Evolutionary conservation across 805 yeast species (phyloP), one percentile per base, ranked within the genome.

Genomic region (Priceomyces carsonii): DNA sequence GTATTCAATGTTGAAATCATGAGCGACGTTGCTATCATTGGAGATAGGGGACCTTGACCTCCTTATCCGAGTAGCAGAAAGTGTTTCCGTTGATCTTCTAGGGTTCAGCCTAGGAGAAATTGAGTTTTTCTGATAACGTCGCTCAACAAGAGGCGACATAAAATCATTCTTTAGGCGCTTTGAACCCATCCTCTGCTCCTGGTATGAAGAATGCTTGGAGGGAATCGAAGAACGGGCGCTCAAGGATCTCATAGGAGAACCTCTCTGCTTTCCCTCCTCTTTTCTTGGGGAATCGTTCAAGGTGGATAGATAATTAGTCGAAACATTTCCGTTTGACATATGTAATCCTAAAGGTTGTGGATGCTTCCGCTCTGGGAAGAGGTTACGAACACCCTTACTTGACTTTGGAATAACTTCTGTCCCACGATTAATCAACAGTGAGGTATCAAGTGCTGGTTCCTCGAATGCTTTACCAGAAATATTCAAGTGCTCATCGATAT

Each of bases 31-130:
- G 8, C 27, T 9, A 5, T 38, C 41, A 19, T 33, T 35, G 26
- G 35, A 36, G 2, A 39, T 36, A 4, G 47, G 50, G 17, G 49
- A 42, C 21, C 45, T 42, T 17, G 45, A 39, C 6, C 23, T 12
- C 29, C 15, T 33, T 10, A 6, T 18, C 19, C 25, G 10, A 19
- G 14, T 12, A 18, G 21, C n/a, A 4, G 14, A 15, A 8, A 13
- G 33, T 19, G 18, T 10, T 8, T 14, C 21, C 14, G 32, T 23
- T 10, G 32, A 24, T 6, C 15, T 17, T 10, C 14, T 26, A 2
- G 23, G n/a, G n/a, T n/a, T n/a, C n/a, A n/a, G n/a, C n/a, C n/a
- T n/a, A 8, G 30, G 30, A 4, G 23, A 14, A 5, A 16, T 18
- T 7, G 26, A 15, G 7, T 13, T 15, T 19, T 27, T 34, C 25